A percentile compares a stretch with the other conserved stretches of the same genome.
These are phyloP conservation scores for Rubia yunnanensis DNA, from an alignment of 257 asterid species.

Conservation along the genomic window DNA sequence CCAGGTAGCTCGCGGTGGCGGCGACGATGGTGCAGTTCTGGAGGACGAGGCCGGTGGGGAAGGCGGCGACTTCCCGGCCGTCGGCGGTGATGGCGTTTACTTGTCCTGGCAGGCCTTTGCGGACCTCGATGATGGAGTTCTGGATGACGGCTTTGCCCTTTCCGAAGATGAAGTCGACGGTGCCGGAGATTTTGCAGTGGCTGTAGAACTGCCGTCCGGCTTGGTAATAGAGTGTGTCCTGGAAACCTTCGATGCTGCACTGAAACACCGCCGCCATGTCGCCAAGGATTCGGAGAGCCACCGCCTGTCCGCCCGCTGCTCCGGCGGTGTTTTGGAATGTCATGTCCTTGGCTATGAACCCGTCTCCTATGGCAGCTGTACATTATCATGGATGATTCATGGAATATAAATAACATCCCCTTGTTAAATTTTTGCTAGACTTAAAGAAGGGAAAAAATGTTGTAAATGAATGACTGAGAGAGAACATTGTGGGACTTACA, in stretches of 20 bases:
- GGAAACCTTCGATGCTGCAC: constrained; percentile 59
- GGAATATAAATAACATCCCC: too few species aligned
- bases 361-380: constrained; percentile 24
- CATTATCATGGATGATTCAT: too few species aligned
- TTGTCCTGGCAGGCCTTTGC: constrained; percentile 32
- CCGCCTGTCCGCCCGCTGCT: constrained; percentile 54
- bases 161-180: constrained; percentile 69
- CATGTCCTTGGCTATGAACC: constrained; percentile 45
- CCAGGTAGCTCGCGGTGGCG: constrained; percentile 29
- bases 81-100: constrained; percentile 57
- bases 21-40: constrained; percentile 51
- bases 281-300: constrained; percentile 43
- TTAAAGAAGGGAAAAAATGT: too few species aligned
- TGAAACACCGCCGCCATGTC: constrained; percentile 49
- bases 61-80: constrained; percentile 24
- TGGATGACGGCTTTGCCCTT: constrained; percentile 50
- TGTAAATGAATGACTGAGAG: too few species aligned
- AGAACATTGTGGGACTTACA: too few species aligned
- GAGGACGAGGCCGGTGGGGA: constrained; percentile 40
- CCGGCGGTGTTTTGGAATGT: constrained; percentile 67
- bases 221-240: constrained; percentile 67
- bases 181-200: constrained; percentile 57
- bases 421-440: too few species aligned
- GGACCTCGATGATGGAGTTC: constrained; percentile 40
- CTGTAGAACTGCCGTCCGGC: constrained; percentile 44